Evolutionary conservation across 345 rosid species (phyloP).

Genomic region (thale cress (Arabidopsis thaliana)): TAIR10.1 NC_003074.8:5432001-5432500

Average conservation of each 20-base stretch:
- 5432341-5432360: conserved; percentile 55
- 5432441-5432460: conserved; percentile 60
- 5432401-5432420: conserved; percentile 65
- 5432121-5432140: conserved; percentile 52
- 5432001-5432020: conserved; percentile 52
- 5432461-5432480: conserved; percentile 68
- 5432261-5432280: conserved; percentile 56
- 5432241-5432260: conserved; percentile 54
- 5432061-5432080: conserved; percentile 57
- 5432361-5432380: conserved; percentile 55
- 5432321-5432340: conserved; percentile 67
- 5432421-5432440: conserved; percentile 52
- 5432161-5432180: conserved; percentile 56
- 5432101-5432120: conserved; percentile 62
- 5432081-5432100: conserved; percentile 63
- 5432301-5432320: conserved; percentile 50
- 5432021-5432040: conserved; percentile 56
- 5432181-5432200: conserved; percentile 61
- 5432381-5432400: conserved; percentile 67
- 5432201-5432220: conserved; percentile 55
- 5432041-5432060: conserved; percentile 59
- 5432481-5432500: conserved; percentile 54
- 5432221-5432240: conserved; percentile 53
- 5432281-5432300: conserved; percentile 61
- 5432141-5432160: conserved; percentile 56